Base-by-base conservation (phyloP, 257 asterid species). In the Solanum corneliomulleri region DNA sequence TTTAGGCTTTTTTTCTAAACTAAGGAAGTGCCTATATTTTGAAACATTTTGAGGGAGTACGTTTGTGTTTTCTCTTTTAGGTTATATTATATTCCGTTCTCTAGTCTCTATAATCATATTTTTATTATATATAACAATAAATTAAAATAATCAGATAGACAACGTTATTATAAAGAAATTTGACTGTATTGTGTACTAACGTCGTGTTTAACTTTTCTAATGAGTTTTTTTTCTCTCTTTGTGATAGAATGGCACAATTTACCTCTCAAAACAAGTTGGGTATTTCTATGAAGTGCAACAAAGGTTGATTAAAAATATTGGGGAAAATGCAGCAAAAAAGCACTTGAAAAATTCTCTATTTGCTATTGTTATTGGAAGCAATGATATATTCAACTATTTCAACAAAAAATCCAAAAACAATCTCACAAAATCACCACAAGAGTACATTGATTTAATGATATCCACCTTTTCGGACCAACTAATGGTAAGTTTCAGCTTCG, bases 341-440 rank as follows among this genome's bases (percentile, higher is more conserved):
- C 98, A 92, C 60, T 86, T 95, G 11, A 88, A 96, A 3, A 92
- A 91, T 62, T 94, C 98, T n/a, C 49, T 94, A 5, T 95, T 94
- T 58, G 83, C 92, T 5, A 13, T 94, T 16, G 94, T 95, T 15
- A 95, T 96, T 7, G 99, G 98, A 21, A 95, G 94, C 94, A 96
- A 95, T 77, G 98, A 96, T 85, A 68, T 95, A 12, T 91, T 93
- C 35, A 87, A 58, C 82, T 91, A 93, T 87, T 95, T 92, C 88
- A 81, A 58, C 4, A 11, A 90, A 1, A 86, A 77, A 9, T 76
- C 90, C 4, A 86, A 75, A 8, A 11, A 42, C 1, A 62, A 82
- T 1, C 29, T 85, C 11, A 87, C 83, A 3, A 87, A 70, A 83
- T 8, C 95, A 14, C 94, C 96, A 27, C 96, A 94, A 44, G 91